Percentiles rank a stretch among this genome's conserved stretches.
Conservation (phyloP, 306 rosid species). For the Malus fusca region DNA sequence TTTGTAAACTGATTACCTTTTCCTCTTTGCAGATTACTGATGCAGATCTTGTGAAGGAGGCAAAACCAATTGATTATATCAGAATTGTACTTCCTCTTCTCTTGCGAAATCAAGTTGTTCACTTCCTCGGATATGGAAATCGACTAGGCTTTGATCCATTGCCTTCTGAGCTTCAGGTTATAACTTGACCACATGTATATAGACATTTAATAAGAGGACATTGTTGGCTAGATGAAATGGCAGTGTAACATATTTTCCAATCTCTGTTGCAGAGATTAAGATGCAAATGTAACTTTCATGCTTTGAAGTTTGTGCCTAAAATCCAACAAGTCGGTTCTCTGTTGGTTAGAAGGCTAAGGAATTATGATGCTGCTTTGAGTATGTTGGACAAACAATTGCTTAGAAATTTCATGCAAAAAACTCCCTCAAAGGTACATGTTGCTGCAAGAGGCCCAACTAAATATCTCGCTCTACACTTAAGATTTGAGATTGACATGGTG, state of each 20-base stretch:
- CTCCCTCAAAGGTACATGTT: slow-evolving; percentile 21
- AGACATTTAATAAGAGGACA: not conserved
- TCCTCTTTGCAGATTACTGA: slow-evolving; percentile 71
- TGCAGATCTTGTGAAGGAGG: slow-evolving; percentile 84
- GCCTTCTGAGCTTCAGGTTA: slow-evolving; percentile 77
- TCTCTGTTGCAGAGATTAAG: slow-evolving; percentile 59
- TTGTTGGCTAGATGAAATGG: no score
- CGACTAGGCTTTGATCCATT: slow-evolving; percentile 91
- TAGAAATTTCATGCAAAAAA: slow-evolving; percentile 53
- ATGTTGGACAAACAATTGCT: slow-evolving; percentile 63
- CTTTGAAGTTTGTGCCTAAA: slow-evolving; percentile 62
- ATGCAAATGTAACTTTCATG: slow-evolving; percentile 97
- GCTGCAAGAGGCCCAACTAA: slow-evolving; percentile 31
- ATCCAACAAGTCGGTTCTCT: slow-evolving; percentile 69
- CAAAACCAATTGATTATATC: slow-evolving; percentile 57
- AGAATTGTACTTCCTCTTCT: slow-evolving; percentile 65
- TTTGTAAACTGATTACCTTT: not conserved
- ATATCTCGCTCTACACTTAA: slow-evolving; percentile 86
- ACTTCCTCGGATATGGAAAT: slow-evolving; percentile 86
- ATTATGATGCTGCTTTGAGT: slow-evolving; percentile 38
- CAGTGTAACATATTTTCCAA: not conserved
- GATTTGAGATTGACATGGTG: slow-evolving; percentile 94
- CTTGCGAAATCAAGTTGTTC: slow-evolving; percentile 57
- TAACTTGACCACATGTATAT: slow-evolving; percentile 2
- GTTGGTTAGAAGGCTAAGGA: slow-evolving; percentile 67